Percentiles rank a stretch among this genome's conserved stretches.
Evolutionary conservation across 257 asterid genomes (phyloP).

Genomic region (Paulownia fortunei): DNA sequence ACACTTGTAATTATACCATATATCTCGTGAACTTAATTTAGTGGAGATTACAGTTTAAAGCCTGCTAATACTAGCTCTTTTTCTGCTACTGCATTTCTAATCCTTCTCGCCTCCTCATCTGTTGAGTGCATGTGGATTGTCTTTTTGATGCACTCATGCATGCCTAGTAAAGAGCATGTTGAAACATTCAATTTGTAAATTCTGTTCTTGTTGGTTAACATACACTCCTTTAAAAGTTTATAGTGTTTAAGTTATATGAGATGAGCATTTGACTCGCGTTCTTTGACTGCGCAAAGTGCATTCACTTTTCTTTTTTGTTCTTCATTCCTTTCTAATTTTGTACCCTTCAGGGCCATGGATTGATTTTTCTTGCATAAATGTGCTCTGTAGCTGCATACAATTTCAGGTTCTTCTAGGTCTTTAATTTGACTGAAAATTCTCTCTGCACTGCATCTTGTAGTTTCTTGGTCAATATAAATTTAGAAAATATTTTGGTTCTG

Average conservation of each 20-base stretch:
- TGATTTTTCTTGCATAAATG: background rate
- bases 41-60: slow-evolving; percentile 29
- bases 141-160: slow-evolving; percentile 20
- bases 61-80: slow-evolving; percentile 12
- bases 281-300: background rate
- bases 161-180: slow-evolving; percentile 16
- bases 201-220: background rate
- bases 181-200: slow-evolving; percentile 4
- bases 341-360: background rate
- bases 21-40: slow-evolving; percentile 30
- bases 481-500: background rate
- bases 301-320: background rate
- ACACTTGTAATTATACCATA: slow-evolving; percentile 39
- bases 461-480: background rate
- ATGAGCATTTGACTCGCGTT: slow-evolving; percentile 1
- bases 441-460: background rate
- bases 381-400: background rate
- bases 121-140: background rate
- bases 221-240: background rate
- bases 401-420: background rate
- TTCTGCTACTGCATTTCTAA: background rate
- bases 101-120: background rate
- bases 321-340: background rate
- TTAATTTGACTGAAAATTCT: background rate
- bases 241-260: background rate